Evolutionary conservation across 208 protist species (phyloP).

Genomic region (Leishmania aethiopica): DNA sequence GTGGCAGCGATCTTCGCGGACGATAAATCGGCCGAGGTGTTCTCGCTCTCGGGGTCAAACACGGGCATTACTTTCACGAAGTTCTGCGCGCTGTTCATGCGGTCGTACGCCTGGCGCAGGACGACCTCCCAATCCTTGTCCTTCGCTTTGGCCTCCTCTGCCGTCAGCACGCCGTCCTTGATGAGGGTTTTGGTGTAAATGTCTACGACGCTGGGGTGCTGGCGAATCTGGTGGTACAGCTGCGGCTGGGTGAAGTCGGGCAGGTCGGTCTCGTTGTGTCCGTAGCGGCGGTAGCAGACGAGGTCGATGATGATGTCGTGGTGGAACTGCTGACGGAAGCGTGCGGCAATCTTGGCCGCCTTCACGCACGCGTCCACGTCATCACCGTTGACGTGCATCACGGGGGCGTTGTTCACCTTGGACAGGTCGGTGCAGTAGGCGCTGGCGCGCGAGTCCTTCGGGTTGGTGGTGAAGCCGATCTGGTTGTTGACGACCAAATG

Average conservation of each 20-base stretch:
- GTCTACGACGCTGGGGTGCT: slow-evolving; percentile 87
- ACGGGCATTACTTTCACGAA: slow-evolving; percentile 80
- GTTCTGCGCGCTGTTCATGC: slow-evolving; percentile 77
- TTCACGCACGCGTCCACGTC: slow-evolving; percentile 95
- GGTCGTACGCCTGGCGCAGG: slow-evolving; percentile 84
- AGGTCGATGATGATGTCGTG: slow-evolving; percentile 97
- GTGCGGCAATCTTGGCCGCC: slow-evolving; percentile 86
- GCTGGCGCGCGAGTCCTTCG: slow-evolving; percentile 88
- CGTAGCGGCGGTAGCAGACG: slow-evolving; percentile 96
- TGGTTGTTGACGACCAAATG: slow-evolving; percentile 99
- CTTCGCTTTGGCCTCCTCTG: slow-evolving; percentile 61
- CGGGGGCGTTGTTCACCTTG: slow-evolving; percentile 94
- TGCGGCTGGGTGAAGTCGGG: slow-evolving; percentile 97
- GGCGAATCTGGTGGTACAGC: slow-evolving; percentile 94
- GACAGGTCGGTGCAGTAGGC: slow-evolving; percentile 97
- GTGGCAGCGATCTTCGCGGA: slow-evolving; percentile 40
- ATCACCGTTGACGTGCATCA: slow-evolving; percentile 99
- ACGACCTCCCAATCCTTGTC: slow-evolving; percentile 71
- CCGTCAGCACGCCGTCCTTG: slow-evolving; percentile 74
- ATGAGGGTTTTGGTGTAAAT: slow-evolving; percentile 91
- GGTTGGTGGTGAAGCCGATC: slow-evolving; percentile 98
- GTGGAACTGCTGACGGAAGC: slow-evolving; percentile 94
- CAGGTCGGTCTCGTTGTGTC: slow-evolving; percentile 98
- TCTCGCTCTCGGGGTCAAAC: slow-evolving; percentile 80
- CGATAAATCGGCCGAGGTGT: slow-evolving; percentile 57